Conservation (phyloP, 345 rosid genomes). For the Excoecaria cochinchinensis region DNA sequence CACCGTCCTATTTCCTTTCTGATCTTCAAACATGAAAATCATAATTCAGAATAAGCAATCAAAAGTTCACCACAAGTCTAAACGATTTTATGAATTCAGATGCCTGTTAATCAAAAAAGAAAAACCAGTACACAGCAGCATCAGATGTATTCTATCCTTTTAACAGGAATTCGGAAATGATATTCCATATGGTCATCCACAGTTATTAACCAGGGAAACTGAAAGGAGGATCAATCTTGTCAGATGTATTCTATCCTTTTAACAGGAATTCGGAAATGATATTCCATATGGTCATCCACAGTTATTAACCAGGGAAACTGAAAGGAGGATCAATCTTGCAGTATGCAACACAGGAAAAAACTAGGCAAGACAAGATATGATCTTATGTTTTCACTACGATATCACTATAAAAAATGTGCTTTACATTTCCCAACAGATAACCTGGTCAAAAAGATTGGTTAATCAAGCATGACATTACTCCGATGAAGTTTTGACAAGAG, state of each 20-base stretch:
- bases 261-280: neutral
- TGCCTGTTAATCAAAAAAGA: neutral
- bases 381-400: neutral
- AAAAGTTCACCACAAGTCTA: neutral
- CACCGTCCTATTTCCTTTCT: slow-evolving; percentile 72
- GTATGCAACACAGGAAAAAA: neutral
- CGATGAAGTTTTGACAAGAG: neutral
- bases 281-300: neutral
- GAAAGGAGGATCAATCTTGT: neutral
- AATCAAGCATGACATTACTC: neutral
- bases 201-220: no score
- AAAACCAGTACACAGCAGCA: neutral
- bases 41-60: slow-evolving; percentile 20
- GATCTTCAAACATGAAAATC: slow-evolving; percentile 49
- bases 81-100: neutral
- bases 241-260: neutral
- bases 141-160: neutral
- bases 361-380: neutral
- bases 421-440: neutral
- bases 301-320: neutral
- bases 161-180: neutral
- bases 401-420: neutral
- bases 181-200: neutral
- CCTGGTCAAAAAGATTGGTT: neutral
- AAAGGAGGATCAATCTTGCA: neutral